Evolutionary conservation across 805 yeast species (phyloP).

Genomic region (Wickerhamomyces subpelliculosus): DNA sequence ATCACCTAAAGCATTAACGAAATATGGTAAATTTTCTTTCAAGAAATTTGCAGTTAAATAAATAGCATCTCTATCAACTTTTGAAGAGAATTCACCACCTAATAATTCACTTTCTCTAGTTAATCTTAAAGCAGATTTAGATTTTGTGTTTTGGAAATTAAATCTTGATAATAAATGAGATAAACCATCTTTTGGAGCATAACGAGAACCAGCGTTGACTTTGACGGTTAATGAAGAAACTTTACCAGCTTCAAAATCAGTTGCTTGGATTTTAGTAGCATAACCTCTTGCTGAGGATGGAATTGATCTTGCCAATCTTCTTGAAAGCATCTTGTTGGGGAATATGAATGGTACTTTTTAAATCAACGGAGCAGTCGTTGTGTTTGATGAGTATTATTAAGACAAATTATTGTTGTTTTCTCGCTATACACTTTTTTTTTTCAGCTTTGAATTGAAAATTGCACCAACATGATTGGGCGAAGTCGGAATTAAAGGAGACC

Average conservation of each 20-base stretch:
- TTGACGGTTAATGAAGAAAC: constrained; percentile 74
- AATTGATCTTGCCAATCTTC: constrained; percentile 17
- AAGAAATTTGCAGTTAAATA: constrained; percentile 77
- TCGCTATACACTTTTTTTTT: constrained; percentile 4
- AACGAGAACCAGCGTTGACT: constrained; percentile 83
- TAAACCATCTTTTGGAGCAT: constrained; percentile 63
- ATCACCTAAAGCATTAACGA: constrained; percentile 76
- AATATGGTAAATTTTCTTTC: constrained; percentile 86
- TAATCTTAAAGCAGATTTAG: constrained; percentile 84
- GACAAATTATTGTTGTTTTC: not conserved
- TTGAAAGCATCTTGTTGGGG: constrained; percentile 21
- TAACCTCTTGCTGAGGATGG: constrained; percentile 25
- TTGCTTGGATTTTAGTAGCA: constrained; percentile 40
- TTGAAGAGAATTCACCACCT: constrained; percentile 72
- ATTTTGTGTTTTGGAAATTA: constrained; percentile 73
- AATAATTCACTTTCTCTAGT: constrained; percentile 91
- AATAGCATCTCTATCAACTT: constrained; percentile 78
- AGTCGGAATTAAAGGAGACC: constrained; percentile 1
- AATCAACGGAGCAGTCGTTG: not conserved
- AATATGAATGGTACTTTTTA: too few relatives aligned
- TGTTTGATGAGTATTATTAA: not conserved
- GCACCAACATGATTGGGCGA: constrained; percentile 18
- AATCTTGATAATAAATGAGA: constrained; percentile 81
- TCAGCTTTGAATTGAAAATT: constrained; percentile 17
- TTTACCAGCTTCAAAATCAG: constrained; percentile 51